These are phyloP conservation scores for Aspergillus fischeri DNA, from an alignment of 2,329 filamentous ascomycete species.

Conservation along the genomic window DNA sequence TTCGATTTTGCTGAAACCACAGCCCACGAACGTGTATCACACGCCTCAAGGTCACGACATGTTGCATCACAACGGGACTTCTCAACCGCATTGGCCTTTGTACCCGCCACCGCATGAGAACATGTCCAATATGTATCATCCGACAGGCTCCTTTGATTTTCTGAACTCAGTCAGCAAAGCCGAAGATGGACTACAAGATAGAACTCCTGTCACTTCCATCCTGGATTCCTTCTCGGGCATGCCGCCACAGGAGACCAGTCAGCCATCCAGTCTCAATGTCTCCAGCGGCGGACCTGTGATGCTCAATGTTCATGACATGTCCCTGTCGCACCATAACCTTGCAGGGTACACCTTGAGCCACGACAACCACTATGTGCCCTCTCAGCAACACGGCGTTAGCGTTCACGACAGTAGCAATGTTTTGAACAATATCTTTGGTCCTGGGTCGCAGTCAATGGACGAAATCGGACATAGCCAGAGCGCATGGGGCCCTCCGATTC, in stretches of 20 bases:
- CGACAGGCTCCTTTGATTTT: slow-evolving; percentile 31
- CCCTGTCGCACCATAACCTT: slow-evolving; percentile 29
- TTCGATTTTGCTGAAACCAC: slow-evolving; percentile 30
- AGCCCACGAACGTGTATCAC: slow-evolving; percentile 30
- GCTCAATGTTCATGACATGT: slow-evolving; percentile 34
- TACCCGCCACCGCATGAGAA: slow-evolving; percentile 34
- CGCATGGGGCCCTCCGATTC: slow-evolving; percentile 24
- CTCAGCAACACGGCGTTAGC: slow-evolving; percentile 26
- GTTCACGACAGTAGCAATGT: slow-evolving; percentile 31
- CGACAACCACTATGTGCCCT: slow-evolving; percentile 31
- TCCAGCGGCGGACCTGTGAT: slow-evolving; percentile 27
- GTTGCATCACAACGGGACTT: slow-evolving; percentile 24
- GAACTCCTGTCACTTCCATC: slow-evolving; percentile 32
- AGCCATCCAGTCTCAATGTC: slow-evolving; percentile 25
- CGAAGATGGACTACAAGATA: slow-evolving; percentile 32
- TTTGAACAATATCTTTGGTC: slow-evolving; percentile 30
- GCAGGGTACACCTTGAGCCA: slow-evolving; percentile 28
- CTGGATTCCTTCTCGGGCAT: slow-evolving; percentile 32
- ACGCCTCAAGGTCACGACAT: slow-evolving; percentile 28
- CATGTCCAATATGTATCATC: slow-evolving; percentile 31
- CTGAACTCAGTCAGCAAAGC: slow-evolving; percentile 30
- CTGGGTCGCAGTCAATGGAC: slow-evolving; percentile 30
- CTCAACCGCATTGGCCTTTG: slow-evolving; percentile 34
- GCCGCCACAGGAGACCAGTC: slow-evolving; percentile 29
- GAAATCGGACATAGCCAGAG: slow-evolving; percentile 29